Conservation (phyloP, 83 land plant species). For the Picea mariana region DNA sequence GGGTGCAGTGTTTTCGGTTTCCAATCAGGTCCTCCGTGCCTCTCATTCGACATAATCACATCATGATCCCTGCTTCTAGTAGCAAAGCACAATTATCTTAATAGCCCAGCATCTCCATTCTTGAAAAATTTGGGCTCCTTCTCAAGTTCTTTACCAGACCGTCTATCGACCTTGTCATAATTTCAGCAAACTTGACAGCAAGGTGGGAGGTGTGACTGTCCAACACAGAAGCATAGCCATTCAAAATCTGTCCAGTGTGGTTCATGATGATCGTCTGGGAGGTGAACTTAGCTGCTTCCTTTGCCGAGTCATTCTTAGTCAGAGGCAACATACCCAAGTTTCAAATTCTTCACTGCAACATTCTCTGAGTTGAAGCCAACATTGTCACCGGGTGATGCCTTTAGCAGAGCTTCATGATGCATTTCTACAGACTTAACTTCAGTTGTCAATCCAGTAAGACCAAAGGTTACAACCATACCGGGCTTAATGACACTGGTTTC, state of each 20-base stretch:
- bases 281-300: slow-evolving; percentile 77
- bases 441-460: slow-evolving; percentile 75
- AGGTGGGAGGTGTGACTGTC: slow-evolving; percentile 80
- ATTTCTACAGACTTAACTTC: slow-evolving; percentile 36
- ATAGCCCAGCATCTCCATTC: slow-evolving; percentile 82
- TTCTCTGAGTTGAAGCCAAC: slow-evolving; percentile 80
- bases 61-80: too few species aligned
- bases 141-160: slow-evolving; percentile 82
- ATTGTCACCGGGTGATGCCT: slow-evolving; percentile 22
- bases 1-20: too few species aligned
- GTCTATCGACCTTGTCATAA: slow-evolving; percentile 72
- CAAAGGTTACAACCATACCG: slow-evolving; percentile 22
- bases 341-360: slow-evolving; percentile 79
- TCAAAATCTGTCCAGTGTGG: slow-evolving; percentile 74
- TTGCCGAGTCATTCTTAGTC: slow-evolving; percentile 76
- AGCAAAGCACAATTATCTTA: slow-evolving; percentile 53
- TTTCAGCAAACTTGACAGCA: slow-evolving; percentile 71
- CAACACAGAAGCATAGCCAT: slow-evolving; percentile 73
- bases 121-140: slow-evolving; percentile 86
- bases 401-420: too few species aligned
- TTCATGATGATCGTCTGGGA: slow-evolving; percentile 82
- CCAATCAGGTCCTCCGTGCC: too few species aligned
- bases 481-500: slow-evolving; percentile 20
- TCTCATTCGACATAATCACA: too few species aligned
- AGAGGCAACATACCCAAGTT: slow-evolving; percentile 76